Base-by-base conservation (phyloP, 306 rosid species). In the Pterocarpus macrocarpus region DNA sequence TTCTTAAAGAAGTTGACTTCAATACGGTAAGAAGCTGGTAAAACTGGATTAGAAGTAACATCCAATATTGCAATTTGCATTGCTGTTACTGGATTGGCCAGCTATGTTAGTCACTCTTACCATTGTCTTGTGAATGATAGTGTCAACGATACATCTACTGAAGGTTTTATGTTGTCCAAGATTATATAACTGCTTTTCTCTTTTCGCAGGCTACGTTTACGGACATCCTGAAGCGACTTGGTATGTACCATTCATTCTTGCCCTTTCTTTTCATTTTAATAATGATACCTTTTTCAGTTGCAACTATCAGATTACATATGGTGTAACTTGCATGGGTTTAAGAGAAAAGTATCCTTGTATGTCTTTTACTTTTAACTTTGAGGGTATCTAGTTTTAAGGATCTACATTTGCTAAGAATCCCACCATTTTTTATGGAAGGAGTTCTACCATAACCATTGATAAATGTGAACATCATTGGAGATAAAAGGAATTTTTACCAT, bases 1-100 rank as follows among this genome's bases (percentile, higher is more conserved):
- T 92, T 85, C 99, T 95, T 75, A 93, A 93, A 90, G 93, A 89
- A 82, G 99, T 95, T 17, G 97, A 95, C 98, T 95, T 95, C 83
- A 95, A 91, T 82, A 95, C 99, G 77, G 99, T 95, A 89, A 83
- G 92, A 56, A 80, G 58, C 64, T 64, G 64, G 41, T 12, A 41
- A 78, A 77, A 53, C 28, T 17, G 47, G 12, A 34, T 15, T 75
- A 7, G 49, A n/a, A 49, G 64, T 57, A 41, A 72, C 69, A 30
- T 36, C 73, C 56, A 57, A 45, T 34, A 9, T 56, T 69, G 11
- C 44, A 49, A 30, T 78, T 53, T 38, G 28, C 52, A 28, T 73
- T 58, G 57, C 58, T 38, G 22, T 74, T 73, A 7, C 56, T 44
- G 13, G 49, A 53, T 35, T 43, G 70, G 14, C 55, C 69, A 62